Conservation (phyloP, 2,329 filamentous ascomycete species). For the Aspergillus awamori region DNA sequence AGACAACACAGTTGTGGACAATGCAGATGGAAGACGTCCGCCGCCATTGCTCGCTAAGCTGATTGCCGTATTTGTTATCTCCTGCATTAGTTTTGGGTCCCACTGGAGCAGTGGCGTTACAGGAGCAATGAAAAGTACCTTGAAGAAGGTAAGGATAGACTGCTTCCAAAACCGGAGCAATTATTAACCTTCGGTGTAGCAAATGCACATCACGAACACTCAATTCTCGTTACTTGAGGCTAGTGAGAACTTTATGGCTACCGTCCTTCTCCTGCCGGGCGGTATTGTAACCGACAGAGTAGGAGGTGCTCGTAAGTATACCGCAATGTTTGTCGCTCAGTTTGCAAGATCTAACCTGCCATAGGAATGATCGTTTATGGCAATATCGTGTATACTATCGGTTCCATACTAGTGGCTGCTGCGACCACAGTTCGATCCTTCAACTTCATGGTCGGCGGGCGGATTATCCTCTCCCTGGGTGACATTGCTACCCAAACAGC, state of each 20-base stretch:
- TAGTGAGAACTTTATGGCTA: constrained; percentile 65
- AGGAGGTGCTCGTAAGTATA: constrained; percentile 55
- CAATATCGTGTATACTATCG: constrained; percentile 62
- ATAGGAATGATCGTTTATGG: constrained; percentile 60
- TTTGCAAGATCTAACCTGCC: not conserved
- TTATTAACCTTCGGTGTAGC: constrained; percentile 17
- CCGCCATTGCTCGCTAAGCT: constrained; percentile 40
- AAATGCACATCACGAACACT: constrained; percentile 62
- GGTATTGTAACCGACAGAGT: constrained; percentile 62
- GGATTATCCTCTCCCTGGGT: constrained; percentile 60
- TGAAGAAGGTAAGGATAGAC: constrained; percentile 54
- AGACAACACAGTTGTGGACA: not conserved
- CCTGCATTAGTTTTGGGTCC: constrained; percentile 60
- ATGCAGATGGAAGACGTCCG: constrained; percentile 21
- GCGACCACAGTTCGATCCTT: constrained; percentile 60
- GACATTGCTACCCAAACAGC: constrained; percentile 67
- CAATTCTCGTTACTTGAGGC: constrained; percentile 63
- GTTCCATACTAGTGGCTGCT: constrained; percentile 62
- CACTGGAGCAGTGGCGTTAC: constrained; percentile 65
- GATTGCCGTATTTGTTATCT: constrained; percentile 49
- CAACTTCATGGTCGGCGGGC: constrained; percentile 62
- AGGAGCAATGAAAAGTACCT: constrained; percentile 62
- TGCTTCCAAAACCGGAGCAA: not conserved
- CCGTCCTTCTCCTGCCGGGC: constrained; percentile 56
- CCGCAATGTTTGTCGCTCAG: not conserved